Conservation (phyloP, 352 stramenopile genomes). For the Thalassiosira mediterranea region DNA sequence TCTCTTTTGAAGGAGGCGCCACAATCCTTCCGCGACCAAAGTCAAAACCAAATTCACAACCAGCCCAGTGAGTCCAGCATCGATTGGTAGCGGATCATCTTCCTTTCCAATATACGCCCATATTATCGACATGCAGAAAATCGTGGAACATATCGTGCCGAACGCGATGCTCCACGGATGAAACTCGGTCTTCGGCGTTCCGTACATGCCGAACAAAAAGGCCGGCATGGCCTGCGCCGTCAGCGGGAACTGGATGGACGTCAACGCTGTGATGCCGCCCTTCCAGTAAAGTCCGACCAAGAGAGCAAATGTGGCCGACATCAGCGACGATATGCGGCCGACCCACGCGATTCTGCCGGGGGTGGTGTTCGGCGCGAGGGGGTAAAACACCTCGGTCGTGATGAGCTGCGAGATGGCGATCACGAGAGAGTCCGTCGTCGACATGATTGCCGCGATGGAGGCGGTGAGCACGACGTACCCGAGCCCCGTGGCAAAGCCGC, state of each 20-base stretch:
- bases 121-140: conserved; percentile 15
- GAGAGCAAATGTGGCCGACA: conserved; percentile 9
- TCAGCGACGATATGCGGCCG: conserved; percentile 15
- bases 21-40: conserved; percentile 10
- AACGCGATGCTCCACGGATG: conserved; percentile 33
- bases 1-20: conserved; percentile 5
- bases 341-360: conserved; percentile 21
- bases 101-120: conserved; percentile 17
- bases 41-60: conserved; percentile 10
- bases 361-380: conserved; percentile 8
- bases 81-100: conserved; percentile 20
- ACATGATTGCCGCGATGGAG: conserved; percentile 43
- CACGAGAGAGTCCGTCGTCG: conserved; percentile 41
- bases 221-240: conserved; percentile 12
- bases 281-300: conserved; percentile 7
- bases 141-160: conserved; percentile 8
- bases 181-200: conserved; percentile 5
- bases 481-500: conserved; percentile 13
- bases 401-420: conserved; percentile 42
- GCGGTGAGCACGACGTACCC: conserved; percentile 29
- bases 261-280: conserved; percentile 8
- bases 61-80: conserved; percentile 27
- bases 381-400: conserved; percentile 27
- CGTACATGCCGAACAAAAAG: conserved; percentile 32
- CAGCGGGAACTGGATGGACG: conserved; percentile 19